phyloP scores from a whole-genome alignment of 2,329 filamentous ascomycete species.

The Beauveria sp. region DNA sequence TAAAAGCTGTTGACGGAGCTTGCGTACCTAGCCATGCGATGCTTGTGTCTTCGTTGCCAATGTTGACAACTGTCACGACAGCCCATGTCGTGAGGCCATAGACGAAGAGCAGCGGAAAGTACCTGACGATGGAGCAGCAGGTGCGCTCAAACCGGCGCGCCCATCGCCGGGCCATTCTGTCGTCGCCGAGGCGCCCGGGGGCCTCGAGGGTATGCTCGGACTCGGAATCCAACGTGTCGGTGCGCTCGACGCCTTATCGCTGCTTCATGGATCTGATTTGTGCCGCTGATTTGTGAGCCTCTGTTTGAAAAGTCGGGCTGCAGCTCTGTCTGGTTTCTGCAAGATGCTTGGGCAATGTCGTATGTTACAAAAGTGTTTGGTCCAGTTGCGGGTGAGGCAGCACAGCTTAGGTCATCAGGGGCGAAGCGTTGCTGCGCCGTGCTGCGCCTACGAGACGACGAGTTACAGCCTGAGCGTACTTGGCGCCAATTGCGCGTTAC shows the following conservation, averaged over 20 bases:
- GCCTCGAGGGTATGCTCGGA: conserved; percentile 13
- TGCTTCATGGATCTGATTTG: neutral
- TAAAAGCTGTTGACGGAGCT: neutral
- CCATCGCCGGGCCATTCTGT: conserved; percentile 50
- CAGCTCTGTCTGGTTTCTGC: neutral
- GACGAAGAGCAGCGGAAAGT: conserved; percentile 83
- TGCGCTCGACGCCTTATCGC: conserved; percentile 13
- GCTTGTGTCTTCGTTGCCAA: conserved; percentile 52
- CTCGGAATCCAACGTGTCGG: conserved; percentile 10
- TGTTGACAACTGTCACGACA: conserved; percentile 73
- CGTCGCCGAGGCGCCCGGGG: conserved; percentile 12
- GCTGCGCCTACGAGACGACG: too few relatives aligned
- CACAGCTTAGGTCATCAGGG: conserved; percentile 9
- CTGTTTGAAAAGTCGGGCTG: neutral
- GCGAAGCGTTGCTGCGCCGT: neutral
- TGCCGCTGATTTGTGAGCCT: neutral
- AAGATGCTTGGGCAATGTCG: neutral
- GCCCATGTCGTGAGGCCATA: conserved; percentile 91
- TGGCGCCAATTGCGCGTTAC: too few relatives aligned
- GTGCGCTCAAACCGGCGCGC: conserved; percentile 68
- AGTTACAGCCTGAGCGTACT: too few relatives aligned
- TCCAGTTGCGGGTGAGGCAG: neutral
- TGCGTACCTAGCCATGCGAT: conserved; percentile 50
- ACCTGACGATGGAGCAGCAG: conserved; percentile 72
- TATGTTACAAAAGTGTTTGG: neutral